phyloP scores from a whole-genome alignment of 75 land plant genomes.

The Pinus tabuliformis region DNA sequence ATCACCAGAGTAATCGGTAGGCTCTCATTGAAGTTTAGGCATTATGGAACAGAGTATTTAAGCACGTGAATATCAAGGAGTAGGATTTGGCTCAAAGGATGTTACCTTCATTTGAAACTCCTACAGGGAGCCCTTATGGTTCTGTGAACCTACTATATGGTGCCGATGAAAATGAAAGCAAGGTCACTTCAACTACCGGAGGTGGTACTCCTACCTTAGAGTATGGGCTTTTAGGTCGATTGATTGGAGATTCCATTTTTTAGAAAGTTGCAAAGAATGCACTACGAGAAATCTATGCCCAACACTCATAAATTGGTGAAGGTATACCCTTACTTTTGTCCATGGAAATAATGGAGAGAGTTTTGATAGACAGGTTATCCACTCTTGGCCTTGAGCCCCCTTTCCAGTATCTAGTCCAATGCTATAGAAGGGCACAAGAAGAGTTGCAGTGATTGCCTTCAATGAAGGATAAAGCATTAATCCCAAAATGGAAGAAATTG shows the following conservation, averaged over 20 bases:
- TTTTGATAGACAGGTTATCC: constrained; percentile 69
- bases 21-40: no score
- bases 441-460: constrained; percentile 58
- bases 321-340: constrained; percentile 70
- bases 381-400: constrained; percentile 44
- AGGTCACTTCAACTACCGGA: constrained; percentile 96
- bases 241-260: constrained; percentile 83
- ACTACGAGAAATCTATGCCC: constrained; percentile 84
- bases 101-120: constrained; percentile 96
- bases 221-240: constrained; percentile 89
- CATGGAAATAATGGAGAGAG: constrained; percentile 66
- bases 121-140: constrained; percentile 98
- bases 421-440: constrained; percentile 69
- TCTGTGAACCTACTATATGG: constrained; percentile 91
- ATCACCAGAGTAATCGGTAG: no score
- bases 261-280: constrained; percentile 87
- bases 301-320: constrained; percentile 74
- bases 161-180: constrained; percentile 97
- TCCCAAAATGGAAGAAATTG: constrained; percentile 42
- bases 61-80: no score
- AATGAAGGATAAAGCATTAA: constrained; percentile 65
- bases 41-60: no score
- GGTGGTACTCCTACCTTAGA: constrained; percentile 95
- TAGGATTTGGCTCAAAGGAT: constrained; percentile 74
- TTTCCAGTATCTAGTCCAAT: constrained; percentile 60